Evolutionary conservation across 768 basidiomycete species (phyloP), one percentile per base, ranked within the genome.

Genomic region (Suillus plorans): DNA sequence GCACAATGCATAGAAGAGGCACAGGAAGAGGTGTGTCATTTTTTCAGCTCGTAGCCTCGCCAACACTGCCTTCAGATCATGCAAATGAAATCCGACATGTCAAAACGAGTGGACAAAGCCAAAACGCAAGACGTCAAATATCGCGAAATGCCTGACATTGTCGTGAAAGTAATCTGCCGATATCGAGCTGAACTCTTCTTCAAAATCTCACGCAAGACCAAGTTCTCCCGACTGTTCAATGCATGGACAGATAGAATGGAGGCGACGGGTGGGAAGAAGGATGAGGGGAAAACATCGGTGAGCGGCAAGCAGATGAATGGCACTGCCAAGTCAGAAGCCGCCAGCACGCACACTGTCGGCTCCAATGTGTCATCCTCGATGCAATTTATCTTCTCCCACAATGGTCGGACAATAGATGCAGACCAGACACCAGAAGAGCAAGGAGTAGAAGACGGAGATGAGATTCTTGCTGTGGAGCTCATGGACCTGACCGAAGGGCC

Each of bases 201-300:
- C 86, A 95, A 94, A 77, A 92, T 95, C 68, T 92, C 91, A 10
- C 89, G 94, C 74, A 94, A 94, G 78, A 93, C 91, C 34, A 94
- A 93, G 73, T 81, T 95, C 41, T 87, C 89, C 63, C 84, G 90
- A 63, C 81, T 95, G 63, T 93, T 95, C 76, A 89, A 87, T 70
- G 90, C 92, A 37, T 95, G 93, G 92, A 92, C 91, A 34, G 91
- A 91, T 60, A 84, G 93, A 67, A 95, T 95, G 94, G 92, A 93
- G 73, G 79, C 80, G 67, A 79, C 79, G 12, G 77, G 75, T 25
- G 72, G 83, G 64, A 84, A 84, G 78, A 86, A 83, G 68, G 72
- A 69, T 12, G 76, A 79, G 31, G 75, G 76, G 59, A 76, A 78
- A 68, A 66, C 71, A 28, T 16, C 70, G 62, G 69, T 67, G 44